Evolutionary conservation across 2,329 filamentous ascomycete genomes (phyloP).

Genomic region (Dactylellina cionopaga): DNA sequence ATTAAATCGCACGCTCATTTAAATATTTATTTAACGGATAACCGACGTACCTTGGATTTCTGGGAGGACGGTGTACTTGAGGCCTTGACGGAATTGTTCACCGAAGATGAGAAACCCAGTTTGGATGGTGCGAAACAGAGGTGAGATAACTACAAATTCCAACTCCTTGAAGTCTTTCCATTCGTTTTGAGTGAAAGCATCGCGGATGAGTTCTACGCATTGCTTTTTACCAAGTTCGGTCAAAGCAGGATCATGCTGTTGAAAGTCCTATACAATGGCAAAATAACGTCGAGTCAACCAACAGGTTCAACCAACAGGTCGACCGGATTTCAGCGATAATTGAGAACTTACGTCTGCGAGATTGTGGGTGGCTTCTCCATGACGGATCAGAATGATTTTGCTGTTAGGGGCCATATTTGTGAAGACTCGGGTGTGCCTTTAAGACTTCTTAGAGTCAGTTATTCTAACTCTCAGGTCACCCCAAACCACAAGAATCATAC

Average conservation of each 20-base stretch:
- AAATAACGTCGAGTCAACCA: neutral
- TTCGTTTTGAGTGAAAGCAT: slow-evolving; percentile 38
- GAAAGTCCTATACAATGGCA: slow-evolving; percentile 24
- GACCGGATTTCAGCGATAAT: too few species aligned
- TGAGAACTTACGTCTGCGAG: slow-evolving; percentile 33
- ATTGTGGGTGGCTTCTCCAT: slow-evolving; percentile 47
- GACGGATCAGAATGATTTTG: slow-evolving; percentile 47
- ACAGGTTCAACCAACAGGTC: neutral
- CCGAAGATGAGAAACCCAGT: slow-evolving; percentile 35
- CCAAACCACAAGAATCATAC: too few species aligned
- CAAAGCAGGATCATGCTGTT: slow-evolving; percentile 40
- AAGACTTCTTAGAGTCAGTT: too few species aligned
- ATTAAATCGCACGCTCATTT: neutral
- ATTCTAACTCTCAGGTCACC: too few species aligned
- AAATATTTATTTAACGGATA: too few species aligned
- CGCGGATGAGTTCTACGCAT: slow-evolving; percentile 33
- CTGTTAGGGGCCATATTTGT: slow-evolving; percentile 38
- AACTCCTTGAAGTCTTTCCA: slow-evolving; percentile 41
- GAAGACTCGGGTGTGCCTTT: neutral
- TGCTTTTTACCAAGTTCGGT: slow-evolving; percentile 39
- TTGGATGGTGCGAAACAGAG: slow-evolving; percentile 42
- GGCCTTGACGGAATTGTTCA: slow-evolving; percentile 13
- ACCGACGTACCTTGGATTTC: slow-evolving; percentile 36
- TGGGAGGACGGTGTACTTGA: slow-evolving; percentile 23
- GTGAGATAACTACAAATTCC: slow-evolving; percentile 34